These are phyloP conservation scores for Cladosporium sp. DNA, from an alignment of 2,329 filamentous ascomycete genomes.

Conservation along the genomic window DNA sequence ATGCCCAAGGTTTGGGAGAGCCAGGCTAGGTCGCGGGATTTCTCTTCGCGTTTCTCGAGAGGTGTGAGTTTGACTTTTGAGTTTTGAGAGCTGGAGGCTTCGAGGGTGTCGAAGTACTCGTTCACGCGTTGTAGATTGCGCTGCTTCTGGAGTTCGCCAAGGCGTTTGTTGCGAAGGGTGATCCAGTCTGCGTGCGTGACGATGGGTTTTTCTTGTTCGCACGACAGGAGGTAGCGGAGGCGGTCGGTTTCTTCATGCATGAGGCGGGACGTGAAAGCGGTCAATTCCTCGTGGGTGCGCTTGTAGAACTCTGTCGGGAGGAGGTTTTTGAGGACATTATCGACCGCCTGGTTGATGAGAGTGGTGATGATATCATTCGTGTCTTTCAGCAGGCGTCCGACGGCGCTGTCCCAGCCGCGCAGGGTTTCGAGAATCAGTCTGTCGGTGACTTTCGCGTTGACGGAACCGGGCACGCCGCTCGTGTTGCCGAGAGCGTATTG, in stretches of 20 bases:
- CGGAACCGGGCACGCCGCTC: neutral
- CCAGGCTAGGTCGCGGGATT: conserved; percentile 25
- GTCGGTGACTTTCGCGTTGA: conserved; percentile 1
- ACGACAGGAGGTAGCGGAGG: conserved; percentile 28
- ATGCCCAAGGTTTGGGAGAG: conserved; percentile 42
- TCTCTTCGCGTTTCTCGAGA: conserved; percentile 25
- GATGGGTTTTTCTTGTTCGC: conserved; percentile 15
- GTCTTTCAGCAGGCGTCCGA: conserved; percentile 16
- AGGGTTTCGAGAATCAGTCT: conserved; percentile 32
- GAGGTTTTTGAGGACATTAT: neutral
- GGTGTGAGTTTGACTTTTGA: neutral
- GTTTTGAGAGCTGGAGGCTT: neutral
- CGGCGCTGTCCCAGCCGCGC: conserved; percentile 22
- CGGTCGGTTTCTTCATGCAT: conserved; percentile 31
- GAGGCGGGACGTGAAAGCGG: conserved; percentile 27
- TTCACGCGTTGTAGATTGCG: conserved; percentile 26
- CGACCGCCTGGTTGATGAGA: neutral
- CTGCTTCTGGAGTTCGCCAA: conserved; percentile 22
- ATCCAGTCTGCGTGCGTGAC: neutral
- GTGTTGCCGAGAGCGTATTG: conserved; percentile 3
- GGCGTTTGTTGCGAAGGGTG: conserved; percentile 13
- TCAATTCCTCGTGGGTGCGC: conserved; percentile 22
- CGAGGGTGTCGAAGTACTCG: conserved; percentile 26
- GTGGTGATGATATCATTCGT: neutral
- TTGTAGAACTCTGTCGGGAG: neutral